These are phyloP conservation scores for Heracleum sosnowskyi DNA, from an alignment of 129 eudicot genomes.

Conservation along the genomic window DNA sequence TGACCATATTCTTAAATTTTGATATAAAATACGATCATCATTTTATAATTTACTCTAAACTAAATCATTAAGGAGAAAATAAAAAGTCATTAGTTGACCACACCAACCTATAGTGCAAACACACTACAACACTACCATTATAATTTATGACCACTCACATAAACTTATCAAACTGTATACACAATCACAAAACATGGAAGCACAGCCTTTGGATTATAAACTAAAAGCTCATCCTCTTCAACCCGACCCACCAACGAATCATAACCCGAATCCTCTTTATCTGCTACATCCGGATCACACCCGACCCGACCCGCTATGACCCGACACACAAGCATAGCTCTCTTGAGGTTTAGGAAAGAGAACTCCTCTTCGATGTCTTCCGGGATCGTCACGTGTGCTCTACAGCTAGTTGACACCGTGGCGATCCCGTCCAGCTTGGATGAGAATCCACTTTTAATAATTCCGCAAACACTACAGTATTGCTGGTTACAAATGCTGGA, in stretches of 20 bases:
- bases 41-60: too few species aligned
- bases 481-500: constrained; percentile 50
- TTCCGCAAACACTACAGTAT: constrained; percentile 71
- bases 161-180: constrained; percentile 35
- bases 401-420: constrained; percentile 56
- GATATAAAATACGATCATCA: too few species aligned
- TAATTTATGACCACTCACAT: constrained; percentile 9
- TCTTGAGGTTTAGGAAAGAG: constrained; percentile 63
- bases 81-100: not conserved
- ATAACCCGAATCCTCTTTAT: constrained; percentile 59
- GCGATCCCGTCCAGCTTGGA: constrained; percentile 77
- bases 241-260: constrained; percentile 65
- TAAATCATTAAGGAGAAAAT: not conserved
- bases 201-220: constrained; percentile 81
- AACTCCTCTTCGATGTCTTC: constrained; percentile 77
- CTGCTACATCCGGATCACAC: constrained; percentile 33
- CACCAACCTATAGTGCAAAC: not conserved
- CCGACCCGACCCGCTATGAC: constrained; percentile 88
- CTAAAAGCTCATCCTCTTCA: constrained; percentile 54
- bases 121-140: constrained; percentile 5
- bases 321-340: constrained; percentile 80
- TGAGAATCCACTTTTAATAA: constrained; percentile 65
- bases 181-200: constrained; percentile 84
- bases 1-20: too few species aligned
- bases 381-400: constrained; percentile 63